phyloP scores from a whole-genome alignment of 805 yeast genomes.

The Candida parachauliodes region DNA sequence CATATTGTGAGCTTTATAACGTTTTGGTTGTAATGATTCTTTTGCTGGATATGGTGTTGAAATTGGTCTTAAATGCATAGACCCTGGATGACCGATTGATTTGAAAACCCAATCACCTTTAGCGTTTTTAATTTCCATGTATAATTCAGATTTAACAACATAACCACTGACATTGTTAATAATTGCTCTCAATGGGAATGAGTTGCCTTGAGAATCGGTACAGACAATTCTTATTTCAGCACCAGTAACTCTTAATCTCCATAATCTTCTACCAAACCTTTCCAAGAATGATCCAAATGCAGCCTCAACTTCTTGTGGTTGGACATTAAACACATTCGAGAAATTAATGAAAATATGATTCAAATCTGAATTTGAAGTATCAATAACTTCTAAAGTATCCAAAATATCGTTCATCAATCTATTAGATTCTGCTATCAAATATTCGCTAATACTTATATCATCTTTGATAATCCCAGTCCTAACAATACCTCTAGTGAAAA shows the following conservation, averaged over 20 bases:
- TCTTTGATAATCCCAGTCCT: slow-evolving; percentile 94
- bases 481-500: slow-evolving; percentile 94
- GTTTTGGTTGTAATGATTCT: slow-evolving; percentile 97
- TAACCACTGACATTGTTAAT: slow-evolving; percentile 96
- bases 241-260: slow-evolving; percentile 95
- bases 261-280: slow-evolving; percentile 92
- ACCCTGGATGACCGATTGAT: slow-evolving; percentile 90
- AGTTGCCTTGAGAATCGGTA: slow-evolving; percentile 81
- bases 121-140: slow-evolving; percentile 88
- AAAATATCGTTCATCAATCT: slow-evolving; percentile 93
- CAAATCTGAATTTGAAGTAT: slow-evolving; percentile 90
- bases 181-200: slow-evolving; percentile 95
- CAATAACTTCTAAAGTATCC: slow-evolving; percentile 91
- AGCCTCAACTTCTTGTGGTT: slow-evolving; percentile 93
- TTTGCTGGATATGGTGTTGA: slow-evolving; percentile 96
- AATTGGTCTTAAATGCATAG: slow-evolving; percentile 95
- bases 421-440: slow-evolving; percentile 93
- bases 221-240: slow-evolving; percentile 97
- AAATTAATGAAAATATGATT: slow-evolving; percentile 97
- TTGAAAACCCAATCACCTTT: slow-evolving; percentile 97
- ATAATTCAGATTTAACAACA: slow-evolving; percentile 92
- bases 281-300: slow-evolving; percentile 98
- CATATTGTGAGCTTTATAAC: slow-evolving; percentile 97
- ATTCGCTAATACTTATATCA: slow-evolving; percentile 89
- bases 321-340: slow-evolving; percentile 90